These are phyloP conservation scores for Daldinia bambusicola DNA, from an alignment of 495 filamentous ascomycete genomes.

Conservation along the genomic window DNA sequence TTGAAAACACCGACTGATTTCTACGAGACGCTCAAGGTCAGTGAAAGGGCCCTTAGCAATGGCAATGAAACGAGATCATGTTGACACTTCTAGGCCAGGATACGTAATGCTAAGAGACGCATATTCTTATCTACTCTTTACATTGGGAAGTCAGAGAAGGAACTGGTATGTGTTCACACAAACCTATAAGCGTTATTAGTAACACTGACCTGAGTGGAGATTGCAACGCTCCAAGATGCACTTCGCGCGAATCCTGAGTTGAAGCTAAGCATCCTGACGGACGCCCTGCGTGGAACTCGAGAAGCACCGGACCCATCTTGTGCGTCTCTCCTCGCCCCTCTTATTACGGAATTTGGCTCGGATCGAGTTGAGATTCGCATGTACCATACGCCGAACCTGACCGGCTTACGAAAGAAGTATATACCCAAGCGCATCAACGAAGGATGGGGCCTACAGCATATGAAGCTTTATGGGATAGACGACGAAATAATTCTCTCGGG, in stretches of 20 bases:
- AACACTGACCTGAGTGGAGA: slow-evolving; percentile 54
- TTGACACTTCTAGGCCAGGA: slow-evolving; percentile 69
- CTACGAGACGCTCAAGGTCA: slow-evolving; percentile 87
- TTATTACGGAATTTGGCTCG: slow-evolving; percentile 83
- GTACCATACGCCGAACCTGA: slow-evolving; percentile 98
- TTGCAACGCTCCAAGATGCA: slow-evolving; percentile 79
- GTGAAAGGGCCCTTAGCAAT: slow-evolving; percentile 20
- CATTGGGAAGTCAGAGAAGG: slow-evolving; percentile 92
- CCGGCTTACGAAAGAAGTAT: slow-evolving; percentile 81
- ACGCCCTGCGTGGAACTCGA: slow-evolving; percentile 89
- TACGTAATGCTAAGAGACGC: slow-evolving; percentile 76
- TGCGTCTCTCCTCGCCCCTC: slow-evolving; percentile 85
- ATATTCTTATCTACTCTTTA: slow-evolving; percentile 96
- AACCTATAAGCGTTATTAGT: background rate
- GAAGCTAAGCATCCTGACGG: slow-evolving; percentile 90
- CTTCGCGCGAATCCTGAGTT: slow-evolving; percentile 78
- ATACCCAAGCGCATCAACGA: slow-evolving; percentile 94
- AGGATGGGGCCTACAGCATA: slow-evolving; percentile 98
- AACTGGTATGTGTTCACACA: slow-evolving; percentile 65
- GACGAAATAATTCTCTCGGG: slow-evolving; percentile 96
- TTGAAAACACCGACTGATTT: slow-evolving; percentile 83
- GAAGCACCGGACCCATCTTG: slow-evolving; percentile 89
- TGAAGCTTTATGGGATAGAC: slow-evolving; percentile 98
- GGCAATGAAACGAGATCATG: slow-evolving; percentile 29
- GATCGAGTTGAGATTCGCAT: slow-evolving; percentile 93